Evolutionary conservation across 2,329 filamentous ascomycete genomes (phyloP).

Genomic region (Xylariaceae sp.): DNA sequence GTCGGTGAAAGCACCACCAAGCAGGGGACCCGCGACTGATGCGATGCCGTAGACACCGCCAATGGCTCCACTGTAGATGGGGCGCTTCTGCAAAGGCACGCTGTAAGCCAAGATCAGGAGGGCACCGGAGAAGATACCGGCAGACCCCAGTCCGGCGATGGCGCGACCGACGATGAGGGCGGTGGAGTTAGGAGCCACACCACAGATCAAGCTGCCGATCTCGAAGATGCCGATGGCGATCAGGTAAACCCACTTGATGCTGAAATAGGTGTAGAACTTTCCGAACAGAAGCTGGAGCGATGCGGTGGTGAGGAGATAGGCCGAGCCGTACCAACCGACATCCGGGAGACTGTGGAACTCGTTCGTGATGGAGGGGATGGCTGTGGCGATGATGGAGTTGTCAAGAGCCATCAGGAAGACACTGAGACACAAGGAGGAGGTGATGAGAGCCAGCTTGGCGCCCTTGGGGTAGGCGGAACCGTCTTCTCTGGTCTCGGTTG

Average conservation of each 20-base stretch:
- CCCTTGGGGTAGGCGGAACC: slow-evolving; percentile 36
- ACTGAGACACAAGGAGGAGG: slow-evolving; percentile 40
- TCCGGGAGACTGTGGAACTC: slow-evolving; percentile 39
- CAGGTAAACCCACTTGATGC: slow-evolving; percentile 36
- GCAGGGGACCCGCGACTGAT: slow-evolving; percentile 28
- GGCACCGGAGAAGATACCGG: slow-evolving; percentile 40
- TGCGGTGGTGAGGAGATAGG: slow-evolving; percentile 37
- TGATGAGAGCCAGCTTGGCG: slow-evolving; percentile 35
- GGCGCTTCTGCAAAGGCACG: slow-evolving; percentile 25
- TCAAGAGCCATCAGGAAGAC: slow-evolving; percentile 43
- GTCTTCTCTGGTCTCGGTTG: slow-evolving; percentile 33
- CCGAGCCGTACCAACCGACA: slow-evolving; percentile 46
- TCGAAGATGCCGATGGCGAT: slow-evolving; percentile 37
- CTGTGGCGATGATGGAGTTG: slow-evolving; percentile 38
- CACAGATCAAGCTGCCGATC: slow-evolving; percentile 37
- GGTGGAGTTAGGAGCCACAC: slow-evolving; percentile 25
- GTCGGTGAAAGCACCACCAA: slow-evolving; percentile 32
- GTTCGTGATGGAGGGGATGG: slow-evolving; percentile 38
- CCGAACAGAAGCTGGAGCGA: slow-evolving; percentile 36
- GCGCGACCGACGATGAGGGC: slow-evolving; percentile 29
- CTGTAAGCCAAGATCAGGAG: slow-evolving; percentile 33
- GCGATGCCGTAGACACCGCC: slow-evolving; percentile 39
- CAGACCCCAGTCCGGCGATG: slow-evolving; percentile 32
- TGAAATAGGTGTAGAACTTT: slow-evolving; percentile 39
- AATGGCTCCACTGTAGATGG: slow-evolving; percentile 23